Evolutionary conservation across 2,329 filamentous ascomycete species (phyloP).

Genomic region (Ceratocystiopsis brevicomis): DNA sequence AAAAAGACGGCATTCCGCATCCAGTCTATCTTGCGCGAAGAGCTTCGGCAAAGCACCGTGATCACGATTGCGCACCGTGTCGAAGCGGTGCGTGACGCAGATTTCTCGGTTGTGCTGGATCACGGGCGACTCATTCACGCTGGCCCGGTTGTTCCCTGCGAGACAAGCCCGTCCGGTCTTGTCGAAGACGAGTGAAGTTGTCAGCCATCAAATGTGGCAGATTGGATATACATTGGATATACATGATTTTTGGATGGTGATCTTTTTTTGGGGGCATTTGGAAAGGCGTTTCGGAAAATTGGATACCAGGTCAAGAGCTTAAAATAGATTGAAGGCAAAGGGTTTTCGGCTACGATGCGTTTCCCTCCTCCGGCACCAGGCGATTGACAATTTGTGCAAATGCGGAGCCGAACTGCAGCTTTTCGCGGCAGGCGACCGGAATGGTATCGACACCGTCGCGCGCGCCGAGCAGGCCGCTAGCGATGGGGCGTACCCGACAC

Average conservation of each 20-base stretch:
- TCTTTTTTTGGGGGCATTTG: not conserved
- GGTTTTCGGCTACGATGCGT: not conserved
- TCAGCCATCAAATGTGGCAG: no score
- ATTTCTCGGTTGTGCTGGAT: slow-evolving; percentile 35
- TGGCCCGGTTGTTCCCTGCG: not conserved
- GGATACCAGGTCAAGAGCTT: not conserved
- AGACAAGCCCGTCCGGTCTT: no score
- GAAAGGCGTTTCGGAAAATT: not conserved
- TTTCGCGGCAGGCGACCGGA: slow-evolving; percentile 21
- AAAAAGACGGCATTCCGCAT: slow-evolving; percentile 37
- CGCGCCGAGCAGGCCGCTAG: slow-evolving; percentile 26
- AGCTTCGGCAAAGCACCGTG: slow-evolving; percentile 36
- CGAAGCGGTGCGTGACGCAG: slow-evolving; percentile 40
- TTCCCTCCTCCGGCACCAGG: not conserved
- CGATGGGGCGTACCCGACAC: slow-evolving; percentile 24
- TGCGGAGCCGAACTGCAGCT: slow-evolving; percentile 21
- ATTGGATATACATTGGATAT: no score
- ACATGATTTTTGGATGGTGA: not conserved
- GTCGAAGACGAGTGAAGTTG: no score
- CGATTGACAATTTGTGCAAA: slow-evolving; percentile 11
- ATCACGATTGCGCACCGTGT: slow-evolving; percentile 48
- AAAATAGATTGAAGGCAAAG: no score
- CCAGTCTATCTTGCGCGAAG: slow-evolving; percentile 35
- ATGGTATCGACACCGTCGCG: slow-evolving; percentile 23
- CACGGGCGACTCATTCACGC: slow-evolving; percentile 25